Evolutionary conservation across 768 basidiomycete genomes (phyloP), one percentile per base, ranked within the genome.

Genomic region (Pulveroboletus sp.): DNA sequence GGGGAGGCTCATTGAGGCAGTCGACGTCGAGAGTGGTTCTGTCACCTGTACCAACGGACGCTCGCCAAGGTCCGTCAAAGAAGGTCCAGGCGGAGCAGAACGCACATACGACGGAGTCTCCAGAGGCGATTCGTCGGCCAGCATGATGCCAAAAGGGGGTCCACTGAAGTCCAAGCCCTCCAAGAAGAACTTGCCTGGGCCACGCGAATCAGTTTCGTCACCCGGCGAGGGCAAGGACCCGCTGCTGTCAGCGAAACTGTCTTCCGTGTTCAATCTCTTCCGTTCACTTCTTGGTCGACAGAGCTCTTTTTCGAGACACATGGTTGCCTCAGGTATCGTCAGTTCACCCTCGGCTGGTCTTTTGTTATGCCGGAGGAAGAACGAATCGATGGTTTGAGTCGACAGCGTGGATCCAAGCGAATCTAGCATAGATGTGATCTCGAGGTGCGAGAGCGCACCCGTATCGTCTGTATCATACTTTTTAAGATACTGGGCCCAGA

Each of bases 331-430:
- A 26, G 87, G 83, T 14, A 89, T 67, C 1, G 84, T 85, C 30
- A 99, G 70, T 58, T 91, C 85, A 51, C 84, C 93, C 18, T 73
- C 68, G 7, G 75, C 73, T 0, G 83, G 78, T 5, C 76, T 70
- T 67, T 89, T 91, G 49, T 77, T 77, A 59, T 76, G 78, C 7
- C 81, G 77, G 8, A 76, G 79, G 72, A 89, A 97, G 78, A 95
- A 97, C 13, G 77, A 77, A 57, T 86, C 77, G 50, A 96, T 73
- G 1, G 95, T 98, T 39, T 81, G 73, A 0, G 68, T 69, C 7
- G 87, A 88, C 43, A 98, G 79, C 0, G 95, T 98, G 4, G 93
- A 96, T 5, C 93, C 93, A 33, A 99, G 83, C 2, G 94, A 95
- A 71, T 97, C 95, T 38, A 99, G 84, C 89, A 97, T 93, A 10